Evolutionary conservation across 345 rosid species (phyloP).

Genomic region (Arabidopsis arenosa): DNA sequence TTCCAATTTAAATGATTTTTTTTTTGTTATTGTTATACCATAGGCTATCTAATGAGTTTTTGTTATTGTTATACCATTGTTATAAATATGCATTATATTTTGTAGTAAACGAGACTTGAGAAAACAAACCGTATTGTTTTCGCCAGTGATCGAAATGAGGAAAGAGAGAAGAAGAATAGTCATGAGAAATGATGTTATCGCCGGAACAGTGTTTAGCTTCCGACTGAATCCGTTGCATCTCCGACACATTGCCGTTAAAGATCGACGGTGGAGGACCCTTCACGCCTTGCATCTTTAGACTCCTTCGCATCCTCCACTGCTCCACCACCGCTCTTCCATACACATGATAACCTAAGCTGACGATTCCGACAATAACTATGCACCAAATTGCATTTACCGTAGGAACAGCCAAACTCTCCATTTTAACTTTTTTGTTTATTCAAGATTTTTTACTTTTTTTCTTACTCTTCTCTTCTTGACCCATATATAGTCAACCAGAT

Average conservation of each 20-base stretch:
- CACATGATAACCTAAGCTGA: not conserved
- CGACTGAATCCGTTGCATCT: slow-evolving; percentile 59
- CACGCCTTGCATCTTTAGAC: slow-evolving; percentile 63
- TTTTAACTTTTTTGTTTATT: not conserved
- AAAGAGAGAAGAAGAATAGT: slow-evolving; percentile 66
- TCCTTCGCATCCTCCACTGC: slow-evolving; percentile 37
- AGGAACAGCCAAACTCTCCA: slow-evolving; percentile 17
- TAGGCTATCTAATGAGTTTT: not conserved
- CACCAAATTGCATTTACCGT: slow-evolving; percentile 2
- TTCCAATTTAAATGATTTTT: no score
- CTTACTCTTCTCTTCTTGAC: not conserved
- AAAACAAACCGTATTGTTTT: slow-evolving; percentile 58
- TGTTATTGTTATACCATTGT: no score
- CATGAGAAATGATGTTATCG: slow-evolving; percentile 54
- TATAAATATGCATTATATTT: not conserved
- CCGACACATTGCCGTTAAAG: slow-evolving; percentile 58
- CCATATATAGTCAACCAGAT: not conserved
- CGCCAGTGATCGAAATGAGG: slow-evolving; percentile 76
- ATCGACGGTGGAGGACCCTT: slow-evolving; percentile 66
- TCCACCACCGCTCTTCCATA: slow-evolving; percentile 17
- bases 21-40: no score
- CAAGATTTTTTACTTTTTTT: not conserved
- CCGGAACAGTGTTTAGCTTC: slow-evolving; percentile 16
- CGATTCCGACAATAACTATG: not conserved
- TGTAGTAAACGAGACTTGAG: not conserved